phyloP scores from a whole-genome alignment of 2,329 filamentous ascomycete genomes.

The Colletotrichum sp. region DNA sequence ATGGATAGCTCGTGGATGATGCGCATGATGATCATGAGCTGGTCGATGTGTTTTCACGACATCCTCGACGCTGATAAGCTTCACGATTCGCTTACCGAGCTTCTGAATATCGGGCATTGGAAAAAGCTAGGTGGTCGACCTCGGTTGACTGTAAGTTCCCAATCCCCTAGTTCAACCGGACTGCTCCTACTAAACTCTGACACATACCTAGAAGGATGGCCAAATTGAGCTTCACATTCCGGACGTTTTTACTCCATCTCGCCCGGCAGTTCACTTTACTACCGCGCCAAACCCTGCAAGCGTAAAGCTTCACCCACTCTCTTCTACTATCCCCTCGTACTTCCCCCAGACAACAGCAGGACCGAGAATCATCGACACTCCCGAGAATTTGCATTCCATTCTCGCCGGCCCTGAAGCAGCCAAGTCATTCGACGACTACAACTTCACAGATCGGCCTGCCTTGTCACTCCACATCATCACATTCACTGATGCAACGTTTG shows the following conservation, averaged over 20 bases:
- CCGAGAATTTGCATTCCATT: conserved; percentile 13
- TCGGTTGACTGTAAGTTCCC: conserved; percentile 22
- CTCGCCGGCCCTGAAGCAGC: conserved; percentile 21
- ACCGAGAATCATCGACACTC: conserved; percentile 1
- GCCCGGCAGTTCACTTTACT: conserved; percentile 12
- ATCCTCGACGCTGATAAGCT: conserved; percentile 48
- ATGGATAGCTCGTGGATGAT: conserved; percentile 35
- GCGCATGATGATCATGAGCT: conserved; percentile 33
- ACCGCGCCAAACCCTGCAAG: not conserved
- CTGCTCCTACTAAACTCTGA: not conserved
- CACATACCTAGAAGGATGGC: not conserved
- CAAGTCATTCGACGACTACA: conserved; percentile 40
- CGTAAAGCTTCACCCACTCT: not conserved
- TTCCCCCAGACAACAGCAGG: not conserved
- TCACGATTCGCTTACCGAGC: conserved; percentile 33
- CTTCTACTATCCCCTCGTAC: not conserved
- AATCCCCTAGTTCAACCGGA: not conserved
- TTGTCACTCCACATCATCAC: conserved; percentile 51
- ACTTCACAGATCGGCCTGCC: conserved; percentile 47
- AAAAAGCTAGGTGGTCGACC: conserved; percentile 50
- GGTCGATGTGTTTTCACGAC: conserved; percentile 48
- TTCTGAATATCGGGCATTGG: conserved; percentile 50
- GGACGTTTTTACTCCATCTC: not conserved
- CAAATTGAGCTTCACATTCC: conserved; percentile 13
- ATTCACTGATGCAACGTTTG: conserved; percentile 54